Base-by-base conservation (phyloP, 371 early-diverging fungal species). In the Dichotomocladium elegans region DNA sequence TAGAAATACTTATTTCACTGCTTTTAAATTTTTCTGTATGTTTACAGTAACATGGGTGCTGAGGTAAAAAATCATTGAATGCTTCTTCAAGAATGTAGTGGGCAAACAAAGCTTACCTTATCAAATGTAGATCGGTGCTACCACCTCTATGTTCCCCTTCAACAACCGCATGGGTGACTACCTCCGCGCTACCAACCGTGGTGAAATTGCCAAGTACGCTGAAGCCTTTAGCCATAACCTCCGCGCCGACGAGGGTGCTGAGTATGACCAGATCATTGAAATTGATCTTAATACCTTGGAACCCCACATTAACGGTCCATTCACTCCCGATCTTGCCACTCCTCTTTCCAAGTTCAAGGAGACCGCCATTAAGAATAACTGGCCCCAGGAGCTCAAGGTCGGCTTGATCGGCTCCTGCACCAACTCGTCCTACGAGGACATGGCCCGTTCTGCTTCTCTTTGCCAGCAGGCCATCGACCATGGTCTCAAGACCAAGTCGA, bases 31-130 rank as follows among this genome's bases (percentile, higher is more conserved):
- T n/a, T n/a, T n/a, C n/a, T n/a, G n/a, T n/a, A n/a, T n/a, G n/a
- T n/a, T n/a, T n/a, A n/a, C n/a, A n/a, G 37, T 74, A 96, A 98
- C 78, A 98, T 96, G 96, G 98, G 96, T 55, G 96, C 98, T 29
- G 96, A 98, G 43, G 43, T 43, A 4, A 21, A 25, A n/a, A 12
- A 15, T 37, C 3, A 37, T 37, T 1, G 19, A 37, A 42, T 17
- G 3, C 15, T n/a, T 24, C 8, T 43, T 43, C 21, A 9, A 43
- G n/a, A n/a, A n/a, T n/a, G n/a, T n/a, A n/a, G n/a, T n/a, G n/a
- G n/a, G n/a, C n/a, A n/a, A 22, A 10, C 44, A 1, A 25, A 7
- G 43, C 19, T 25, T 22, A 43, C 12, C 1, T 43, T 4, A 15
- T 15, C n/a, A 3, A 22, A 22, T 3, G 21, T 25, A 43, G 75